phyloP scores from a whole-genome alignment of 2,329 filamentous ascomycete species.

The Bipolaris oryzae region DNA sequence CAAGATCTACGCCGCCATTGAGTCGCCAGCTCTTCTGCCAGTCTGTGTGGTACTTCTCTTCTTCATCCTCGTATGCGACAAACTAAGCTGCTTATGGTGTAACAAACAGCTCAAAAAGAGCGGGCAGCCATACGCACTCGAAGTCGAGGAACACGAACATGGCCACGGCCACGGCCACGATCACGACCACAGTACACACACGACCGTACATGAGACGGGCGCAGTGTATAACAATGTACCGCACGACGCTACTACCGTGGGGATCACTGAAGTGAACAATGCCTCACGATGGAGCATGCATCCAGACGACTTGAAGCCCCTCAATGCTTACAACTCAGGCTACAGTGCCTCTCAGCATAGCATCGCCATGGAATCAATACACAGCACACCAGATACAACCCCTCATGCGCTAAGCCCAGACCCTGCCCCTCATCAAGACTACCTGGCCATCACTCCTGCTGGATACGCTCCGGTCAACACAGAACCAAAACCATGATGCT shows the following conservation, averaged over 20 bases:
- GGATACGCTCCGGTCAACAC: constrained; percentile 21
- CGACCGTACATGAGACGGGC: constrained; percentile 15
- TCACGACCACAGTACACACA: constrained; percentile 21
- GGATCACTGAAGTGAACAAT: constrained; percentile 2
- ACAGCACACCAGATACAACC: constrained; percentile 20
- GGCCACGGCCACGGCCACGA: constrained; percentile 27
- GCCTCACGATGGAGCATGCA: constrained; percentile 12
- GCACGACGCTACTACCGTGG: neutral
- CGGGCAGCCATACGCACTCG: constrained; percentile 39
- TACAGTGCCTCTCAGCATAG: constrained; percentile 21
- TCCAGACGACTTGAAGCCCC: constrained; percentile 11
- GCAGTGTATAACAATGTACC: neutral
- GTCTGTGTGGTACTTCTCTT: constrained; percentile 46
- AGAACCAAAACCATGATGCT: constrained; percentile 22
- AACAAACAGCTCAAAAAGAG: constrained; percentile 40
- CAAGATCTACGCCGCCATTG: constrained; percentile 34
- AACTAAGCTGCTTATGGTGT: constrained; percentile 36
- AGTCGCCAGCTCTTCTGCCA: constrained; percentile 43
- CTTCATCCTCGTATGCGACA: constrained; percentile 38
- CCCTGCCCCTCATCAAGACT: constrained; percentile 6
- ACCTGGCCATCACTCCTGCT: constrained; percentile 9
- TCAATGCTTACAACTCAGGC: constrained; percentile 20
- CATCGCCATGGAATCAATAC: constrained; percentile 27
- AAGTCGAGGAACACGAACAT: constrained; percentile 37
- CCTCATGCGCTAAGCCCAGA: constrained; percentile 7